Conservation (phyloP, 805 yeast species). For the Saccharomycopsis amapae region DNA sequence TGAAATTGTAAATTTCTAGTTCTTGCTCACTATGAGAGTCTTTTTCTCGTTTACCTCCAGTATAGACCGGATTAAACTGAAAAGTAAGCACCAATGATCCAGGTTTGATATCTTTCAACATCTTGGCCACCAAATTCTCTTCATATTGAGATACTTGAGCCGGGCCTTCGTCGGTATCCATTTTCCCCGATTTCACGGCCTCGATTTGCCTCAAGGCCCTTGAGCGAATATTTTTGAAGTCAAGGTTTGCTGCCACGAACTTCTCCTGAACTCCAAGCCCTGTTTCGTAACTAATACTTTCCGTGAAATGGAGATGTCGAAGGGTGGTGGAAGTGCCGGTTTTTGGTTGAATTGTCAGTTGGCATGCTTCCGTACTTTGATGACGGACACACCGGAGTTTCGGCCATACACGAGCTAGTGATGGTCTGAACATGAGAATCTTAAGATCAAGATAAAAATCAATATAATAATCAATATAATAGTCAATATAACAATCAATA, state of each 20-base stretch:
- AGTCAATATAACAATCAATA: no score
- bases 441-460: no score
- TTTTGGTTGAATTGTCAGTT: no score
- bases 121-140: slow-evolving; percentile 36
- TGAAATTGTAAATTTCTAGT: slow-evolving; percentile 25
- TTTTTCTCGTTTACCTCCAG: slow-evolving; percentile 84
- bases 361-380: no score
- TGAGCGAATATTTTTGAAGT: slow-evolving; percentile 45
- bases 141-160: slow-evolving; percentile 43
- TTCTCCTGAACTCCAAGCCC: slow-evolving; percentile 53
- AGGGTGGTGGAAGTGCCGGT: not conserved
- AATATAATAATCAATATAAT: no score
- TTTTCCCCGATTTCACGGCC: slow-evolving; percentile 28
- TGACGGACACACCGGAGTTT: no score
- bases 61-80: slow-evolving; percentile 80
- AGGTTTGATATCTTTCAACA: slow-evolving; percentile 41
- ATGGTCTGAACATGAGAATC: no score
- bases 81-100: slow-evolving; percentile 69
- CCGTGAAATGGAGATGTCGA: slow-evolving; percentile 19
- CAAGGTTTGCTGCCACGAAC: slow-evolving; percentile 49
- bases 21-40: slow-evolving; percentile 34
- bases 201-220: slow-evolving; percentile 38
- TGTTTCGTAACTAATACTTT: slow-evolving; percentile 30
- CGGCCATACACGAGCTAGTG: no score
- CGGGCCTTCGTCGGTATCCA: slow-evolving; percentile 23